These are phyloP conservation scores for Boletus sensibilis DNA, from an alignment of 768 basidiomycete species.

Conservation along the genomic window DNA sequence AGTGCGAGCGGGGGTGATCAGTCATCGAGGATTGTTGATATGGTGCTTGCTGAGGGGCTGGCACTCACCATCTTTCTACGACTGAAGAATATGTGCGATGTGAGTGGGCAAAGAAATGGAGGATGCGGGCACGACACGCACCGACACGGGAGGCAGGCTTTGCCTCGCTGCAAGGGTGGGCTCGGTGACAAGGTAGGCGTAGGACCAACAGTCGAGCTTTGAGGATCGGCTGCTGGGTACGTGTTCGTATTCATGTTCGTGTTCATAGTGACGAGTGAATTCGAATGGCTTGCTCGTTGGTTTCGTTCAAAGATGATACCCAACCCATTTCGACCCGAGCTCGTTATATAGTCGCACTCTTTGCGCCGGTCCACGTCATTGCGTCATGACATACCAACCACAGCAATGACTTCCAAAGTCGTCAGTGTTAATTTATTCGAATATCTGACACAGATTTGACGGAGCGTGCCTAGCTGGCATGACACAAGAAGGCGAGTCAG, in stretches of 20 bases:
- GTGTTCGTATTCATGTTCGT: neutral
- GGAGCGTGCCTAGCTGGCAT: neutral
- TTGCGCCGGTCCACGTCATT: neutral
- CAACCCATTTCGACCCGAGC: neutral
- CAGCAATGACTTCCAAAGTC: neutral
- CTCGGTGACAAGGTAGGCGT: neutral
- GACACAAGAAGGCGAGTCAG: neutral
- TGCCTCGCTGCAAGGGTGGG: constrained; percentile 43
- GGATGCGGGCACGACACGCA: constrained; percentile 21
- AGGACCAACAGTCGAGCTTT: neutral
- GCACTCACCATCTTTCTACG: constrained; percentile 47
- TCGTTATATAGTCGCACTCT: constrained; percentile 14
- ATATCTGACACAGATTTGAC: neutral
- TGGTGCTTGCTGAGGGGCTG: no score
- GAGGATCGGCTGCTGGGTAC: constrained; percentile 6
- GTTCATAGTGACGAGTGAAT: neutral
- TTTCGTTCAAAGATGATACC: neutral
- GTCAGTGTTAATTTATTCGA: neutral
- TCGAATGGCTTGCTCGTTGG: neutral
- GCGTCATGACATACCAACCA: neutral
- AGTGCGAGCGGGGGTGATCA: neutral
- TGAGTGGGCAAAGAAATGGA: neutral
- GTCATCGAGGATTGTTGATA: neutral
- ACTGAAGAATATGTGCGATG: constrained; percentile 24
- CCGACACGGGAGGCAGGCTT: constrained; percentile 55